phyloP scores from a whole-genome alignment of 208 protist species.

The Trypanosoma theileri region DNA sequence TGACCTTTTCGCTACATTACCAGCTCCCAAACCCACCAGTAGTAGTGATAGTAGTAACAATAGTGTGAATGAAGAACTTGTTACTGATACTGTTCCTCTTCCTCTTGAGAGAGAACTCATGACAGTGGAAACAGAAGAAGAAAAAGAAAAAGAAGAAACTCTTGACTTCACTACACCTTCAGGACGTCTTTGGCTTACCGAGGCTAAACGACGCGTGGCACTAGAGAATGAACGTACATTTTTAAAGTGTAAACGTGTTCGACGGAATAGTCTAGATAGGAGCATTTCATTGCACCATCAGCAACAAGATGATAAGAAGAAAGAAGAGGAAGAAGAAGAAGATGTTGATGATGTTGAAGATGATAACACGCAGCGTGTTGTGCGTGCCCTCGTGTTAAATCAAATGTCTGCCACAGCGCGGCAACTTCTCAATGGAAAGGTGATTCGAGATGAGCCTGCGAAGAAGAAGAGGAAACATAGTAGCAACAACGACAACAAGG shows the following conservation, averaged over 20 bases:
- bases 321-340: neutral
- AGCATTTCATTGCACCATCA: too few relatives aligned
- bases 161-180: slow-evolving; percentile 10
- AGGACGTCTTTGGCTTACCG: slow-evolving; percentile 3
- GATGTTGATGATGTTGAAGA: slow-evolving; percentile 3
- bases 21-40: slow-evolving; percentile 15
- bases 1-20: slow-evolving; percentile 21
- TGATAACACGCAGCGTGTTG: neutral
- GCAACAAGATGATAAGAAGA: too few relatives aligned
- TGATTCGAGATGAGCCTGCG: neutral
- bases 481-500: neutral
- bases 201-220: slow-evolving; percentile 17
- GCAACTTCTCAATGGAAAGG: slow-evolving; percentile 7
- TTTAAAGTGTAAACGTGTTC: neutral
- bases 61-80: neutral
- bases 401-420: slow-evolving; percentile 14
- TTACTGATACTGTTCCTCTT: too few relatives aligned
- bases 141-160: too few relatives aligned
- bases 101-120: neutral
- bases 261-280: neutral
- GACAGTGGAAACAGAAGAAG: too few relatives aligned
- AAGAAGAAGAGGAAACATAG: neutral
- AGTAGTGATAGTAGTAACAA: slow-evolving; percentile 16
- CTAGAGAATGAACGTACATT: slow-evolving; percentile 15
- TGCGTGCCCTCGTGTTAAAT: slow-evolving; percentile 20